Evolutionary conservation across 2,329 filamentous ascomycete species (phyloP).

Genomic region (Aspergillus hortae): DNA sequence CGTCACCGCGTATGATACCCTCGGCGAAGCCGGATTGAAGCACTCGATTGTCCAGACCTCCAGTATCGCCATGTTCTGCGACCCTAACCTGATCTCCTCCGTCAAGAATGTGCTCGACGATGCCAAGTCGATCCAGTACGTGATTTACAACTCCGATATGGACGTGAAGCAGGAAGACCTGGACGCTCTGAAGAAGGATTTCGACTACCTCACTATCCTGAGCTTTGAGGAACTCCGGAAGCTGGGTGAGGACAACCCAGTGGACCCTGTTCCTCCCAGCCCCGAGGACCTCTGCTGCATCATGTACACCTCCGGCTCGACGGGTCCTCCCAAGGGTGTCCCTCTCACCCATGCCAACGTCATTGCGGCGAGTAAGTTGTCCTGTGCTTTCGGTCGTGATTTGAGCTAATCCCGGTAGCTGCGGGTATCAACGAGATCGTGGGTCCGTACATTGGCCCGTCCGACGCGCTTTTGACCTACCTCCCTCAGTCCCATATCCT

Average conservation of each 20-base stretch:
- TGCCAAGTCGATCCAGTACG: constrained; percentile 53
- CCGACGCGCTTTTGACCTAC: constrained; percentile 81
- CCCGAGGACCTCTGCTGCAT: constrained; percentile 77
- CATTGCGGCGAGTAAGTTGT: constrained; percentile 66
- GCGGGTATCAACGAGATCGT: constrained; percentile 78
- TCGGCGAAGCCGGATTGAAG: constrained; percentile 77
- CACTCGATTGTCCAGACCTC: constrained; percentile 81
- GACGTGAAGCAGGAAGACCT: constrained; percentile 52
- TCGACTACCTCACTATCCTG: constrained; percentile 50
- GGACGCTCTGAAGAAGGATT: constrained; percentile 52
- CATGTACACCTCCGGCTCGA: constrained; percentile 83
- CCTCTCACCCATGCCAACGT: constrained; percentile 77
- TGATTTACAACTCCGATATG: constrained; percentile 57
- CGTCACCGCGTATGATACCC: constrained; percentile 91
- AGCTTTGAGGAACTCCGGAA: constrained; percentile 56
- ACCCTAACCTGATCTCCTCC: constrained; percentile 70
- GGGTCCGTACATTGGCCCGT: constrained; percentile 70
- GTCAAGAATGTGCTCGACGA: constrained; percentile 55
- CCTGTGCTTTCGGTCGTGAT: not conserved
- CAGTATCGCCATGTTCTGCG: constrained; percentile 79
- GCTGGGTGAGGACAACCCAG: constrained; percentile 61
- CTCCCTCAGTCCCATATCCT: constrained; percentile 93
- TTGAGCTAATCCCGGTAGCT: constrained; percentile 44
- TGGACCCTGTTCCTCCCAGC: constrained; percentile 67
- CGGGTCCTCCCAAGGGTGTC: constrained; percentile 84